Base-by-base conservation (phyloP, 2,329 filamentous ascomycete species). In the Neofusicoccum sp. region DNA sequence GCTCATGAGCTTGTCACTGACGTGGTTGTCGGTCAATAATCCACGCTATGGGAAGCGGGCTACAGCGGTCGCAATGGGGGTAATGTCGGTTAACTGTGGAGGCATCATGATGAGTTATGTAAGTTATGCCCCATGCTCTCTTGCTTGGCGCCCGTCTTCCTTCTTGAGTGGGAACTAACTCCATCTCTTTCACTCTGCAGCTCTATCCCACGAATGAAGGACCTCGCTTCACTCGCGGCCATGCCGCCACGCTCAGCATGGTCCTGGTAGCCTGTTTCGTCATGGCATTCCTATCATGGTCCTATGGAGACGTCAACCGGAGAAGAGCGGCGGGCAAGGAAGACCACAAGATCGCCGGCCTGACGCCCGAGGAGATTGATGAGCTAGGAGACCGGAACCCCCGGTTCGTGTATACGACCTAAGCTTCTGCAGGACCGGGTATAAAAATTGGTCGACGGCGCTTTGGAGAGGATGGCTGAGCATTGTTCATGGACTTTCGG, bases 21-120 rank as follows among this genome's bases (percentile, higher is more conserved):
- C 84, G 3, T 86, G 84, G 85, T 66, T 89, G 43, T 84, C 89
- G 0, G 87, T 84, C 16, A 93, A 92, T 64, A 83, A 84, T 14
- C 90, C 91, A 1, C 81, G 90, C 6, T 93, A 92, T 67, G 90
- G 89, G 8, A 93, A 93, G 74, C 81, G 90, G 36, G 89, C 89
- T 0, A 89, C 88, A 0, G 89, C 88, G 0, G 90, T 85, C 1
- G 90, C 88, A 0, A 72, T 92, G 71, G 89, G 92, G 72, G 78
- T 92, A 39, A 90, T 86, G 0, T 83, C 88, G 59, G 89, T 89
- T 2, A 93, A 93, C 66, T 80, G 82, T 14, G 84, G 87, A 9
- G 90, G 90, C 2, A 89, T 93, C 66, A 89, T 92, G 87, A 84
- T 88, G 3, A 85, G 88, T 0, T 92, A 91, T 68, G 85, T 90